Conservation (phyloP, 768 basidiomycete genomes). For the Chalciporus sphaerocephalus region DNA sequence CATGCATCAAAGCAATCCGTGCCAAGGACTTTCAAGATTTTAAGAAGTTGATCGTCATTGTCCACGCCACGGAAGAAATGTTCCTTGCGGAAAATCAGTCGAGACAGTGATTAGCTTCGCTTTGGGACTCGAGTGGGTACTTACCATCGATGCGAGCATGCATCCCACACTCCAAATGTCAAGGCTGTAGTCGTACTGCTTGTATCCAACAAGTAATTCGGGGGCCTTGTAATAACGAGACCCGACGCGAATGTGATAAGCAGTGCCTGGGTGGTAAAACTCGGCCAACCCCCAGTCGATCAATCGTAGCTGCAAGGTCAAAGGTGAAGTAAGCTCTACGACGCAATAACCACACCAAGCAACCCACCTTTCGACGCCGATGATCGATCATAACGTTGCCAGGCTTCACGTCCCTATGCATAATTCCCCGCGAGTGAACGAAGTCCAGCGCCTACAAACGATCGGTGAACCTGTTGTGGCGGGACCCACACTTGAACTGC, state of each 20-base stretch:
- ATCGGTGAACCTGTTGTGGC: constrained; percentile 1
- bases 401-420: constrained; percentile 67
- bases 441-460: constrained; percentile 53
- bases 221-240: constrained; percentile 73
- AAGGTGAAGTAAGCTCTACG: not conserved
- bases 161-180: constrained; percentile 74
- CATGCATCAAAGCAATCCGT: constrained; percentile 63
- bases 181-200: constrained; percentile 66
- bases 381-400: constrained; percentile 76
- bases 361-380: constrained; percentile 50
- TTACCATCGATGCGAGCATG: constrained; percentile 71
- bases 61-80: constrained; percentile 74
- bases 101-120: not conserved
- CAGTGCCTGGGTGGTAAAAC: constrained; percentile 66
- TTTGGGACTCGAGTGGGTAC: constrained; percentile 12
- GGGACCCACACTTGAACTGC: not conserved
- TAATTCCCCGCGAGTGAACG: constrained; percentile 67
- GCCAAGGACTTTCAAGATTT: constrained; percentile 64
- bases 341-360: not conserved
- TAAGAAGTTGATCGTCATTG: constrained; percentile 70
- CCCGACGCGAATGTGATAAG: constrained; percentile 71
- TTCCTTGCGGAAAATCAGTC: constrained; percentile 66
- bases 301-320: constrained; percentile 41
- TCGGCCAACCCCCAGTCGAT: constrained; percentile 79
- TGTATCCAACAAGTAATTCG: constrained; percentile 67